phyloP scores from a whole-genome alignment of 73 alveolate genomes.

The Tetrahymena borealis region DNA sequence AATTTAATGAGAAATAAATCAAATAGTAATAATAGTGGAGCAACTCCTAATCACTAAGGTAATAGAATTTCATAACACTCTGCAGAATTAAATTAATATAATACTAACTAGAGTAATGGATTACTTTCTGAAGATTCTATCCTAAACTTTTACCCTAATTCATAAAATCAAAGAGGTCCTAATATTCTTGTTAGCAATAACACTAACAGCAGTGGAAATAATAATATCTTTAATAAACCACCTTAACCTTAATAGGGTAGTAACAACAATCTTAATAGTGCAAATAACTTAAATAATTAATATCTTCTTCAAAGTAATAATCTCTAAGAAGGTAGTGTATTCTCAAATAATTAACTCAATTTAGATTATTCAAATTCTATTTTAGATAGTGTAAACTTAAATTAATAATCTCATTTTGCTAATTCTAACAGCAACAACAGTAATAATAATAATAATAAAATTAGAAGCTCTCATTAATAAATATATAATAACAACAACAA shows the following conservation, averaged over 20 bases:
- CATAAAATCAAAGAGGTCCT: neutral
- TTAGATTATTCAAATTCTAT: neutral
- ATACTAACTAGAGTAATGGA: neutral
- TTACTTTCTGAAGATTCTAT: neutral
- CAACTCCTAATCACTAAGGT: neutral
- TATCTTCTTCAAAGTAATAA: neutral
- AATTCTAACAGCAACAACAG: neutral
- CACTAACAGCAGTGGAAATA: neutral
- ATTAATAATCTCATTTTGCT: neutral
- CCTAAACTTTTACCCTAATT: neutral
- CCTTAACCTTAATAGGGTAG: neutral
- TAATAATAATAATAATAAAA: neutral
- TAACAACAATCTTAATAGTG: neutral
- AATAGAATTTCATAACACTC: neutral
- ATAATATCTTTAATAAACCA: neutral
- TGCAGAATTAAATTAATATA: neutral
- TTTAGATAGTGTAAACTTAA: neutral
- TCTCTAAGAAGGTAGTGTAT: neutral
- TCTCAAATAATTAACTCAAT: neutral
- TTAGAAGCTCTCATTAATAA: neutral
- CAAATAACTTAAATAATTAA: neutral
- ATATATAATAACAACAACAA: neutral
- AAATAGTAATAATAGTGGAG: neutral
- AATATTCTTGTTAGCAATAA: neutral
- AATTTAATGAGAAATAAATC: neutral